Evolutionary conservation across 2,329 filamentous ascomycete genomes (phyloP), one percentile per base, ranked within the genome.

Genomic region (Clonostachys rosea): DNA sequence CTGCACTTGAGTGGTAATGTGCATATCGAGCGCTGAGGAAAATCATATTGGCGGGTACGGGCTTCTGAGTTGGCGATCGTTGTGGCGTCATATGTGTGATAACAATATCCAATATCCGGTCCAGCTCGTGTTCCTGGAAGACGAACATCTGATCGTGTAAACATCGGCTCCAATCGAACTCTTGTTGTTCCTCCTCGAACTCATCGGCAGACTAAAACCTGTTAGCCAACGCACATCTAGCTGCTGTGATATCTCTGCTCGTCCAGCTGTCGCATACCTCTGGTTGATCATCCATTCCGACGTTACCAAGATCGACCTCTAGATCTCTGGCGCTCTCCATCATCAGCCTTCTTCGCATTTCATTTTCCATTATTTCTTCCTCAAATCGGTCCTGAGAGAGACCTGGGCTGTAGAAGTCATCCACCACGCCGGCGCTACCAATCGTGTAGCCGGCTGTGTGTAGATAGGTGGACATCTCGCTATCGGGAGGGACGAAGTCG

Each of bases 81-180:
- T 96, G 91, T 2, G 94, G 94, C 1, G 90, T 95, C 94, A 99
- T 97, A 59, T 94, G 92, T 51, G 92, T 97, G 61, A 99, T 95
- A 62, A 97, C 84, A 47, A 97, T 94, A 62, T 96, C 88, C 55
- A 99, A 78, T 59, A 99, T 96, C 49, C 86, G 84, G 49, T 92
- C 87, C 45, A 99, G 78, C 61, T 99, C 92, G 62, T 83, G 86
- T 56, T 97, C 92, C 65, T 99, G 94, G 64, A 99, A 99, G 36
- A 99, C 94, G 63, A 99, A 99, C 94, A 99, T 99, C 65, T 99
- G 94, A 63, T 99, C 94, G 62, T 96, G 90, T 43, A 96, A 75
- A 66, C 94, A 99, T 57, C 88, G 80, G 53, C 87, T 87, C 94
- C 94, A 99, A 50, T 96, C 87, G 59, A 99, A 99, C 53, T 97